phyloP scores from a whole-genome alignment of 2,329 filamentous ascomycete species.

The Aureobasidium sp. region DNA sequence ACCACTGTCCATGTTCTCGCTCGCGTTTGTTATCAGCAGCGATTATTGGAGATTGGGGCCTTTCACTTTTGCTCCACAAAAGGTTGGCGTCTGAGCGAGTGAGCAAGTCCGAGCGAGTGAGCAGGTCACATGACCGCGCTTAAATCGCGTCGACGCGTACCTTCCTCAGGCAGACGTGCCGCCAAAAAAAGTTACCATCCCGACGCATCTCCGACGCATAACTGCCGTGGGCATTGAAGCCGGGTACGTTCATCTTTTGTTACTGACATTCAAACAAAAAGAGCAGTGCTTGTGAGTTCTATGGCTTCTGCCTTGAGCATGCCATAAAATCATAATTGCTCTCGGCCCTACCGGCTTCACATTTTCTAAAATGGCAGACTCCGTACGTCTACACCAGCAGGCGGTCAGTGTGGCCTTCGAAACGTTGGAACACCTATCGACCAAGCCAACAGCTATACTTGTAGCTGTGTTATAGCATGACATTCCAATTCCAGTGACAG shows the following conservation, averaged over 20 bases:
- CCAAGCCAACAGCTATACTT: conserved; percentile 22
- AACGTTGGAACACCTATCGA: neutral
- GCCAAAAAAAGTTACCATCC: neutral
- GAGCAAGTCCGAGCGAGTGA: no score
- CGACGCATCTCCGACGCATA: neutral
- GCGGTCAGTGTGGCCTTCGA: conserved; percentile 11
- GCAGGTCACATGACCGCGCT: neutral
- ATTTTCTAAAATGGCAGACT: neutral
- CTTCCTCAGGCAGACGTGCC: neutral
- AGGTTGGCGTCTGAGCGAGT: no score
- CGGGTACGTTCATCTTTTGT: neutral
- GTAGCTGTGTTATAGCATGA: conserved; percentile 25
- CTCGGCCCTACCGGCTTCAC: neutral
- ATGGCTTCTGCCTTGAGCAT: neutral
- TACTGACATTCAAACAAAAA: neutral
- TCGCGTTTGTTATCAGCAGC: no score
- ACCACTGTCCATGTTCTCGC: no score
- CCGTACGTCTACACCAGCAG: neutral
- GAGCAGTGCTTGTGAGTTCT: neutral
- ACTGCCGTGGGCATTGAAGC: neutral
- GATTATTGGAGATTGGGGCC: neutral
- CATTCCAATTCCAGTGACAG: conserved; percentile 14
- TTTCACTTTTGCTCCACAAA: no score
- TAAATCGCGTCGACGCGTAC: neutral
- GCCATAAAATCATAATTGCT: neutral